Evolutionary conservation across 805 yeast species (phyloP), one percentile per base, ranked within the genome.

Genomic region (Candida insectorum): DNA sequence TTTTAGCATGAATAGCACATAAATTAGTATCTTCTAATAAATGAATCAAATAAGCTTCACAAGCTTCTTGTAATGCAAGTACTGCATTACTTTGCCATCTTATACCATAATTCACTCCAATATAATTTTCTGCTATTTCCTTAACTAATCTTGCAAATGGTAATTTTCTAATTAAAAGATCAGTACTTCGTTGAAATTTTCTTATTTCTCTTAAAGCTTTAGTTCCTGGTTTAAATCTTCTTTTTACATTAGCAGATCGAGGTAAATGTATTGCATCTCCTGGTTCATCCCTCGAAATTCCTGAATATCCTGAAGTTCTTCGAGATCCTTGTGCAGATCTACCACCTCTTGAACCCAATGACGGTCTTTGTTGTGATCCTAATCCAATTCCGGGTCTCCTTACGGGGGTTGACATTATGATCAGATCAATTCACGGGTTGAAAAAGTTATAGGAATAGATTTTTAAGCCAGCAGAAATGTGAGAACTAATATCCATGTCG

Each of bases 31-130:
- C 93, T 49, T 84, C 93, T 31, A 84, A 62, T 24, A 84, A 58
- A 34, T 83, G 83, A 9, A 83, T 80, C 40, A 84, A 54, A 41
- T 77, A 84, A 1, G 91, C 89, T 51, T 84, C 94, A 30, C 84
- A 71, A 1, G 91, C 91, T 51, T 84, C 94, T 51, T 84, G 94
- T 21, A 84, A 59, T 4, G 91, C 91, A 54, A 83, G 49, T 10
- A 84, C 69, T 1, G 91, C 93, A 52, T 81, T 75, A 16, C 83
- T 74, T 47, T 84, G 91, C 94, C 94, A 84, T 49, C 85, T 71
- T 30, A 80, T 65, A 2, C 77, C 79, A 32, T 75, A 72, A 29
- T 73, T 75, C 15, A 52, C 45, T 0, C 81, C 79, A 22, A 71
- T 62, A 40, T 68, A 76, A 38, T 71, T 73, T 32, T 78, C 78